These are phyloP conservation scores for Rhynchosporium graminicola DNA, from an alignment of 2,329 filamentous ascomycete species.

Conservation along the genomic window DNA sequence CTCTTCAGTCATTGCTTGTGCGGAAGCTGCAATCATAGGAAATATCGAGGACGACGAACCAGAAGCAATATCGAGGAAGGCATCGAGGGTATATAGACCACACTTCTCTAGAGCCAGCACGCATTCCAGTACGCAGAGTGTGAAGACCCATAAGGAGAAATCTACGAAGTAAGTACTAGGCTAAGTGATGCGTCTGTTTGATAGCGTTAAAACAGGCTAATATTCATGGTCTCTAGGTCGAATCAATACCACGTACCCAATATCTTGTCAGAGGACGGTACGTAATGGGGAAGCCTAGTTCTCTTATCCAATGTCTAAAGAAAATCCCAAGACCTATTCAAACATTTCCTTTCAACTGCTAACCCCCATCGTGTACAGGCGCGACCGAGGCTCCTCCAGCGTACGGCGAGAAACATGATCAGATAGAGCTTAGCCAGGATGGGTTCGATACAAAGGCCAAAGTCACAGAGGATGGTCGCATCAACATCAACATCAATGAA, in stretches of 20 bases:
- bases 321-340: no score
- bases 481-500: slow-evolving; percentile 79
- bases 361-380: background rate
- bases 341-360: no score
- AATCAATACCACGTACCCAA: slow-evolving; percentile 30
- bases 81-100: slow-evolving; percentile 17
- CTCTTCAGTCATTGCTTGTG: slow-evolving; percentile 37
- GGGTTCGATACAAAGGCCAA: slow-evolving; percentile 64
- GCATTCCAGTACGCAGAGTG: slow-evolving; percentile 12
- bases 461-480: slow-evolving; percentile 70
- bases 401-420: slow-evolving; percentile 58
- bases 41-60: slow-evolving; percentile 29
- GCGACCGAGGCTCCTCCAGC: slow-evolving; percentile 48
- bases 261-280: slow-evolving; percentile 20
- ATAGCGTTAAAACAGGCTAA: slow-evolving; percentile 3
- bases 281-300: no score
- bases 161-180: slow-evolving; percentile 19
- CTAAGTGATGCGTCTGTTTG: background rate
- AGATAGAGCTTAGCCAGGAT: slow-evolving; percentile 60
- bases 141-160: slow-evolving; percentile 3
- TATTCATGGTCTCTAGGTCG: slow-evolving; percentile 19
- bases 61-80: slow-evolving; percentile 16
- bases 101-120: slow-evolving; percentile 23
- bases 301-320: no score
- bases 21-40: slow-evolving; percentile 39